Evolutionary conservation across 208 protist species (phyloP), one percentile per base, ranked within the genome.

Genomic region (Acanthamoeba castellanii): DNA sequence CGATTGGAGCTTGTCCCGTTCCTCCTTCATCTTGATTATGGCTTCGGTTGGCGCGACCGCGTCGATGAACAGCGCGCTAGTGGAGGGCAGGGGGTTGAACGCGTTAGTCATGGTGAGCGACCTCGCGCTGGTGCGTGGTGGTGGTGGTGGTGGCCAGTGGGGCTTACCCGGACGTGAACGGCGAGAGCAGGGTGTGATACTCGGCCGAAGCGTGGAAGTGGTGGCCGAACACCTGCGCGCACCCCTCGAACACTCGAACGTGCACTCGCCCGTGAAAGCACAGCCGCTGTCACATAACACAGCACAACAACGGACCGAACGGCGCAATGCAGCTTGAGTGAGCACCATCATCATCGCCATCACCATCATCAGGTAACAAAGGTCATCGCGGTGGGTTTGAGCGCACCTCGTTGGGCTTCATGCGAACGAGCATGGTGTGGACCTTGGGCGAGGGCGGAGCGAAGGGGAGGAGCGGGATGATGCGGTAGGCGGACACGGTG

Each of bases 401-500:
- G 14, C 74, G 74, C 25, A 82, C 74, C 45, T 82, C 42, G 45
- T 82, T 52, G 45, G 74, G 74, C 9, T 11, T 27, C 74, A 82
- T 82, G 42, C 74, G 74, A 22, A 82, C 7, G 22, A 82, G 20
- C 34, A 82, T 27, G 9, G 74, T 82, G 74, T 82, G 74, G 74
- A 45, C 7, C 42, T 82, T 82, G 42, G 18, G 3, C 34, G 74
- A 82, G 37, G 74, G 74, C 74, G 74, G 22, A 27, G 74, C 74
- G 20, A 82, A 82, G 74, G 42, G 30, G 16, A 82, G 74, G 45
- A 82, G 74, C 45, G 74, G 74, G 74, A 82, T 25, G 74, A 82
- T 11, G 42, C 74, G 74, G 25, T 55, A 82, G 45, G 74, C 16
- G 4, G 74, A 55, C 11, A 82, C 74, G 42, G 32, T 52, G 45